Conservation (phyloP, 306 rosid genomes). For the Rosa rugosa region DNA sequence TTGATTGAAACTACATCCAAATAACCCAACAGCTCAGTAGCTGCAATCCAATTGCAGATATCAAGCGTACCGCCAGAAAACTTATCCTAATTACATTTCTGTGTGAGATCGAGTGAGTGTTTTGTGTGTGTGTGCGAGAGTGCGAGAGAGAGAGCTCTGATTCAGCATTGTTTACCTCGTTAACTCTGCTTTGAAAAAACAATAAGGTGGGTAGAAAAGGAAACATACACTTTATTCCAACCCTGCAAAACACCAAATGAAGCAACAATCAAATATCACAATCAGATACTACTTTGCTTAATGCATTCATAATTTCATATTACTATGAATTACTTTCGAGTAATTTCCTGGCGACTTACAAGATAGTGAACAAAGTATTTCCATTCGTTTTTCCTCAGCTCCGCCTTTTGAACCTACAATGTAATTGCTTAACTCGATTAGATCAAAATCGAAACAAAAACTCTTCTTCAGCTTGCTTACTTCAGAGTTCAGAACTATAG, state of each 20-base stretch:
- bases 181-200: conserved; percentile 15
- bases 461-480: not conserved
- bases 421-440: conserved; percentile 12
- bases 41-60: not conserved
- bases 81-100: not conserved
- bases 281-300: conserved; percentile 6
- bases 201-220: conserved; percentile 26
- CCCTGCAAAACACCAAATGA: conserved; percentile 76
- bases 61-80: not conserved
- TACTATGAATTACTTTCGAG: not conserved
- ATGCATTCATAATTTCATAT: not conserved
- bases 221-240: conserved; percentile 78
- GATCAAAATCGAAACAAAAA: not conserved
- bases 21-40: not conserved
- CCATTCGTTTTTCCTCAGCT: conserved; percentile 78
- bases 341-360: conserved; percentile 47
- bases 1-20: not conserved
- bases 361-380: conserved; percentile 93
- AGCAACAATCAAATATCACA: conserved; percentile 8
- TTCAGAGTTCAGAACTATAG: not conserved
- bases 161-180: conserved; percentile 24
- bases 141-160: not conserved
- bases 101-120: not conserved
- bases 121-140: not conserved
- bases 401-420: conserved; percentile 72